Conservation (phyloP, 352 stramenopile species). For the Phytophthora agathidicida region DNA sequence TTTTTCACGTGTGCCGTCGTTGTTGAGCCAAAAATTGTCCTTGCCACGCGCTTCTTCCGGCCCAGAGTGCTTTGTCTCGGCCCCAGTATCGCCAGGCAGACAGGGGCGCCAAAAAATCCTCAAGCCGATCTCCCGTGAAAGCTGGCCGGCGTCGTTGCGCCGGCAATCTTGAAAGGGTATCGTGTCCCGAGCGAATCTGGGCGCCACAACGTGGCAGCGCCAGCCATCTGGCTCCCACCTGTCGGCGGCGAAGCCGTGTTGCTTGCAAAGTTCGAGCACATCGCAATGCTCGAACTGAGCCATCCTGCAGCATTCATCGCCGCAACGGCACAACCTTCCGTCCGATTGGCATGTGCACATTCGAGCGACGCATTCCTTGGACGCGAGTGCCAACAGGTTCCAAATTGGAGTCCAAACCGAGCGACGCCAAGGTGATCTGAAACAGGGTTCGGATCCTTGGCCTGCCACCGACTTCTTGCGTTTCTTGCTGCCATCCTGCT, state of each 20-base stretch:
- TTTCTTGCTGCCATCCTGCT: too few species aligned
- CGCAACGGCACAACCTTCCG: too few species aligned
- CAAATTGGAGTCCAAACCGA: too few species aligned
- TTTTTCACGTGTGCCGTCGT: conserved; percentile 21
- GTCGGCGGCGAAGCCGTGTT: conserved; percentile 11
- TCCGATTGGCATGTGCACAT: too few species aligned
- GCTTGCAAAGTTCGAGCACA: conserved; percentile 14
- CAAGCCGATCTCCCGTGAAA: conserved; percentile 24
- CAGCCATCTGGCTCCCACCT: conserved; percentile 20
- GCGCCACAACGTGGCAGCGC: conserved; percentile 12
- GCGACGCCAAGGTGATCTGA: too few species aligned
- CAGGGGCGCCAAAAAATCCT: conserved; percentile 10
- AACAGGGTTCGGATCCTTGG: too few species aligned
- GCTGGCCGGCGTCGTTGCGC: conserved; percentile 18
- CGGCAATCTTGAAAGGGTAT: conserved; percentile 25
- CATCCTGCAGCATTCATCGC: too few species aligned
- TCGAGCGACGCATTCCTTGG: too few species aligned
- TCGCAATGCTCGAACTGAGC: conserved; percentile 10
- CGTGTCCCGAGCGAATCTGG: conserved; percentile 19
- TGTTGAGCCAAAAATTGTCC: conserved; percentile 23
- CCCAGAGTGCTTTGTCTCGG: background rate
- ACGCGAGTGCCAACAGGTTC: too few species aligned
- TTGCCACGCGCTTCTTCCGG: conserved; percentile 26
- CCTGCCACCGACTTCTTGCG: too few species aligned
- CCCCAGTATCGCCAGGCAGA: conserved; percentile 16